These are phyloP conservation scores for Zoysia japonica DNA, from an alignment of 176 grass and related monocot species.

Conservation along the genomic window DNA sequence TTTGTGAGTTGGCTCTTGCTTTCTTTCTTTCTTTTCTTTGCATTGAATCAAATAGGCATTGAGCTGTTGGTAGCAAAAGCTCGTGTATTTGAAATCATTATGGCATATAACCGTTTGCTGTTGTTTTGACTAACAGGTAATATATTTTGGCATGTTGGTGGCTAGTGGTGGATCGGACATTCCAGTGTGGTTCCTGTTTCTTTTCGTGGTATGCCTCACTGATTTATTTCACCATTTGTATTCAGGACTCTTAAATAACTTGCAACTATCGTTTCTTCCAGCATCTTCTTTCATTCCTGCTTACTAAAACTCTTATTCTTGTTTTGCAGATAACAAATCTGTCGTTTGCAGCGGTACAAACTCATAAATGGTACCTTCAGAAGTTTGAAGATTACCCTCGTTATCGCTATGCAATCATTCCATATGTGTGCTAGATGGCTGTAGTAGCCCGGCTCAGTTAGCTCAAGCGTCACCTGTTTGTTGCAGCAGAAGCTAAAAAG, in stretches of 20 bases:
- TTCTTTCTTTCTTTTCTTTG: constrained; percentile 7
- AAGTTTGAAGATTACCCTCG: constrained; percentile 90
- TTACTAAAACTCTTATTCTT: constrained; percentile 12
- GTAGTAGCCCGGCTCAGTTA: constrained; percentile 9
- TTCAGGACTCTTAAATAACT: neutral
- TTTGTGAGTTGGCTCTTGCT: constrained; percentile 7
- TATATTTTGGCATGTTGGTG: constrained; percentile 80
- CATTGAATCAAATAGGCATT: neutral
- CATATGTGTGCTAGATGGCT: constrained; percentile 66
- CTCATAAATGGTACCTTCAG: constrained; percentile 83
- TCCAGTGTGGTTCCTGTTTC: constrained; percentile 74
- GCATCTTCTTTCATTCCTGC: constrained; percentile 6
- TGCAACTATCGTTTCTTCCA: constrained; percentile 11
- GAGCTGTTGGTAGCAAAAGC: neutral
- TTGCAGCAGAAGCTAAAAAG: neutral
- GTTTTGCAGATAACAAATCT: constrained; percentile 71
- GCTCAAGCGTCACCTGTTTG: neutral
- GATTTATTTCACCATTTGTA: neutral
- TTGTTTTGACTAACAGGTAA: constrained; percentile 55
- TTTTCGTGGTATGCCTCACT: constrained; percentile 75
- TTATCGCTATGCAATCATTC: constrained; percentile 69
- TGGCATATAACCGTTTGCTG: constrained; percentile 21
- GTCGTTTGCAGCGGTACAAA: constrained; percentile 71
- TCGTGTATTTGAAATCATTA: constrained; percentile 24
- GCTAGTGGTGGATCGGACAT: constrained; percentile 67